phyloP scores from a whole-genome alignment of 2,329 filamentous ascomycete species.

The Ophiostoma sp. region DNA sequence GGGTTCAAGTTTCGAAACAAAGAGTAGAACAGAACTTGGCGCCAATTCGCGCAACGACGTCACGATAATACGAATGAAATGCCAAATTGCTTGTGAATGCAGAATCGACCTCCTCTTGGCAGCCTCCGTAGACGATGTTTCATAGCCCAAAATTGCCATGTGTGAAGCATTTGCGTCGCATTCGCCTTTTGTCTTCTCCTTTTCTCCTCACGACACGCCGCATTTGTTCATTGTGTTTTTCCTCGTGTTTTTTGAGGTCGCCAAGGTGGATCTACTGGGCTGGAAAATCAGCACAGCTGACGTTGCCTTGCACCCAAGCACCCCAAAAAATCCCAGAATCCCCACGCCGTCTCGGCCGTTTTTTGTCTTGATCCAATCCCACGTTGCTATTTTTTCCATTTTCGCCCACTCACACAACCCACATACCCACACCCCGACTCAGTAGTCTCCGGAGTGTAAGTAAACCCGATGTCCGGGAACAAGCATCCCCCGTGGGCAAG shows the following conservation, averaged over 20 bases:
- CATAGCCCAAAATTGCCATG: not conserved
- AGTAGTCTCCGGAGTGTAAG: not conserved
- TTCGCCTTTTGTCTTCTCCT: not conserved
- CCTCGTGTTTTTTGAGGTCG: too few relatives aligned
- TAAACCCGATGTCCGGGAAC: not conserved
- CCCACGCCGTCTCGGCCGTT: constrained; percentile 8
- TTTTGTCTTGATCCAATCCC: not conserved
- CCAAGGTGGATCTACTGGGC: not conserved
- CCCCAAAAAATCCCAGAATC: not conserved
- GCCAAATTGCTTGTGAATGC: too few relatives aligned
- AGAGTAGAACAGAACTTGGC: too few relatives aligned
- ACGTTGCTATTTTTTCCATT: not conserved
- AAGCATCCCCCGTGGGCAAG: not conserved
- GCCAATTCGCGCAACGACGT: not conserved
- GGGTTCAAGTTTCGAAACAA: not conserved
- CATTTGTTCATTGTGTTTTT: not conserved
- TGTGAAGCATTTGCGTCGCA: not conserved
- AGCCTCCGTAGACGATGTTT: not conserved
- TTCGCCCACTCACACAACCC: not conserved
- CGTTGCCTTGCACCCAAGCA: not conserved
- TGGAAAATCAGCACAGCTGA: not conserved
- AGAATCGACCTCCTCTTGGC: not conserved
- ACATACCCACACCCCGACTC: not conserved
- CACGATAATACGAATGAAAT: not conserved
- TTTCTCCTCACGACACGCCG: not conserved